Evolutionary conservation across 2,329 filamentous ascomycete species (phyloP), one percentile per base, ranked within the genome.

Genomic region (Mollisiaceae sp.): DNA sequence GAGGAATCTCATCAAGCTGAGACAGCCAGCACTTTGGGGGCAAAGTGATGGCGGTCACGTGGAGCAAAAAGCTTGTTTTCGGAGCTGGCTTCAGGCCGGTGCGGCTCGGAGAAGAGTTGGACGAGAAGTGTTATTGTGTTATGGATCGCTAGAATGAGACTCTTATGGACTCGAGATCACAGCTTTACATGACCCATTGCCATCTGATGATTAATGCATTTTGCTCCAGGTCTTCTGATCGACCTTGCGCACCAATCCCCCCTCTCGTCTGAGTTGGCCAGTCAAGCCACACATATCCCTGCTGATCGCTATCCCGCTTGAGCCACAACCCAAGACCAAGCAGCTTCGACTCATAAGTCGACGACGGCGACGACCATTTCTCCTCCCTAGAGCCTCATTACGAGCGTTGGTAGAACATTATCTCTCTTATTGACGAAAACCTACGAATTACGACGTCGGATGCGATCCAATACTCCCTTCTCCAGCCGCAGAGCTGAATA

Each of bases 401-500:
- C 36, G 24, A 22, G 1, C 5, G 45, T 32, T 27, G 14, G 6
- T 50, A 35, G n/a, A 8, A 43, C 15, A 22, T 22, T 39, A 36
- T 22, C 24, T 50, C 32, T 54, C 32, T 41, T 18, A 50, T 54
- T 39, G 11, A 54, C 50, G 45, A 61, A 18, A 27, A 41, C 32
- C 8, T n/a, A 43, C 43, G 20, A 9, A 47, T 59, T 24, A 36
- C 62, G 27, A 57, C 59, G 8, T 67, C 68, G 70, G 67, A 74
- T 74, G 72, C 68, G 65, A 67, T 61, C 52, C 62, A 62, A 60
- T 60, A 47, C 52, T 63, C 32, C 35, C 35, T 62, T 22, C 60
- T 63, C 56, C 70, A 72, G 72, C 71, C 70, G 64, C 55, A 64
- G 72, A 71, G 74, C 73, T 74, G 73, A 72, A 63, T 68, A 68